A percentile compares a stretch with the other conserved stretches of the same genome.
phyloP scores from a whole-genome alignment of 2,329 filamentous ascomycete species.

The Ustulina deusta region DNA sequence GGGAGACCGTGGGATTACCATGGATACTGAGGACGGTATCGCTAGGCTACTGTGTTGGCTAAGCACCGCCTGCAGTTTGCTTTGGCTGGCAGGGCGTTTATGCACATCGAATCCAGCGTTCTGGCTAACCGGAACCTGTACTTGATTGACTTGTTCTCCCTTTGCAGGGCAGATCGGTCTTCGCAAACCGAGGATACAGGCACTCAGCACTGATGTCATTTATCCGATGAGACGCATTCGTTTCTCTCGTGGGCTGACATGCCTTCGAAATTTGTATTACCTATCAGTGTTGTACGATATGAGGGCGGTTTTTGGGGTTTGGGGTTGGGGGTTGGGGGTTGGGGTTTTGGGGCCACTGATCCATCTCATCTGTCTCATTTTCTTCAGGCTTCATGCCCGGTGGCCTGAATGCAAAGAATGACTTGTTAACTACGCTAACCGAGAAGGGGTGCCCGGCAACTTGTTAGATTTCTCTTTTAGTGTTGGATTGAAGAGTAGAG shows the following conservation, averaged over 20 bases:
- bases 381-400: background rate
- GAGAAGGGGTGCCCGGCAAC: background rate
- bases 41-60: background rate
- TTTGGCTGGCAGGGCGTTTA: slow-evolving; percentile 10
- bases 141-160: background rate
- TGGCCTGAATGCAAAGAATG: background rate
- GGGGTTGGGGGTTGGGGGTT: too few relatives aligned
- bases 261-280: background rate
- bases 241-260: background rate
- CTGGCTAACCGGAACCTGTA: background rate
- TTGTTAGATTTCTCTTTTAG: background rate
- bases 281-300: slow-evolving; percentile 6
- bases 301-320: slow-evolving; percentile 6
- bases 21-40: background rate
- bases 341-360: slow-evolving; percentile 5
- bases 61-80: background rate
- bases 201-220: background rate
- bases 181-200: slow-evolving; percentile 1
- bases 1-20: slow-evolving; percentile 15
- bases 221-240: background rate
- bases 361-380: slow-evolving; percentile 21
- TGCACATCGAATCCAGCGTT: background rate
- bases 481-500: slow-evolving; percentile 2
- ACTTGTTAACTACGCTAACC: background rate
- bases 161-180: slow-evolving; percentile 10